These are phyloP conservation scores for Colletotrichum orbiculare DNA, from an alignment of 2,329 filamentous ascomycete genomes.

Conservation along the genomic window DNA sequence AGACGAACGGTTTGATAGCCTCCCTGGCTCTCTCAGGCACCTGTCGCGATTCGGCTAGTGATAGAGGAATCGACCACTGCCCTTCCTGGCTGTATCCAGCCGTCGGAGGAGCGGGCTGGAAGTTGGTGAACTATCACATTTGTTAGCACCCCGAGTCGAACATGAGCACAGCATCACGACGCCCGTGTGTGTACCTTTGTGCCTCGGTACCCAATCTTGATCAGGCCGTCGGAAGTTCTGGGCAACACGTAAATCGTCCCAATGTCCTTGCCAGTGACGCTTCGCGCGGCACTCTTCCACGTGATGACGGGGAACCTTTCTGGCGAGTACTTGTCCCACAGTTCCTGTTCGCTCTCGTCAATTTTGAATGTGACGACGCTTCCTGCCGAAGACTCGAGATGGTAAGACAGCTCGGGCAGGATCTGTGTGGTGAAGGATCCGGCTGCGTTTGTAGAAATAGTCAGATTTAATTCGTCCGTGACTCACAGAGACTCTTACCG, in stretches of 20 bases:
- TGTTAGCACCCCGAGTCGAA: neutral
- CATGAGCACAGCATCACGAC: conserved; percentile 38
- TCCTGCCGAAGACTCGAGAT: conserved; percentile 40
- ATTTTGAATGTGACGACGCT: conserved; percentile 38
- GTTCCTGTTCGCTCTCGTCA: conserved; percentile 36
- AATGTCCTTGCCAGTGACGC: conserved; percentile 42
- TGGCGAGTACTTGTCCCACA: conserved; percentile 48
- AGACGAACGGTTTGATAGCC: conserved; percentile 47
- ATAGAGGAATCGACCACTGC: conserved; percentile 46
- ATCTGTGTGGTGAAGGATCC: conserved; percentile 47
- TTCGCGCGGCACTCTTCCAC: conserved; percentile 45
- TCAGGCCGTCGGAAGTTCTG: conserved; percentile 38
- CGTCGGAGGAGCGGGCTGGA: conserved; percentile 42
- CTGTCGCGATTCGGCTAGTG: conserved; percentile 37
- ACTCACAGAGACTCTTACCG: conserved; percentile 45
- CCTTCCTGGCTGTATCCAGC: conserved; percentile 44
- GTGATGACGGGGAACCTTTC: conserved; percentile 46
- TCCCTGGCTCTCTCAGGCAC: conserved; percentile 40
- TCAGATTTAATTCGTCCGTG: neutral
- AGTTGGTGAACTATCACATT: conserved; percentile 42
- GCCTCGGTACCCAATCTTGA: conserved; percentile 46
- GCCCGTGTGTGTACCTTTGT: conserved; percentile 51
- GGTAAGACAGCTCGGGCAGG: conserved; percentile 37
- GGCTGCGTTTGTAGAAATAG: conserved; percentile 35
- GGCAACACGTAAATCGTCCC: conserved; percentile 45